A percentile compares a stretch with the other conserved stretches of the same genome.
Evolutionary conservation across 257 asterid genomes (phyloP).

Genomic region (Gentiana straminea): DNA sequence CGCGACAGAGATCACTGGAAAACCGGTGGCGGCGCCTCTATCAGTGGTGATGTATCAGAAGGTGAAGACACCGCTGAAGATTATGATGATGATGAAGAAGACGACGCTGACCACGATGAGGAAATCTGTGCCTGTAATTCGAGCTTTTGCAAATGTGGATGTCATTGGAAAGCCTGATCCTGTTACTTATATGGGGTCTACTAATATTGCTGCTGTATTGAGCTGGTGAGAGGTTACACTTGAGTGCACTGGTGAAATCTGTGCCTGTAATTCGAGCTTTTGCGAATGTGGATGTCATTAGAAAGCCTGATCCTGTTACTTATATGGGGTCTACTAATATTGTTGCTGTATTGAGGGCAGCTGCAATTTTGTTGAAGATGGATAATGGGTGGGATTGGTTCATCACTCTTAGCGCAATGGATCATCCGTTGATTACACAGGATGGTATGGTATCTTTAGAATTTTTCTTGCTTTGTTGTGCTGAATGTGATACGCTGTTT

Average conservation of each 20-base stretch:
- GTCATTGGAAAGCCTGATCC: constrained; percentile 98
- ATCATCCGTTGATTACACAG: constrained; percentile 87
- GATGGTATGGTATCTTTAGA: constrained; percentile 57
- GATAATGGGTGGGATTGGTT: constrained; percentile 96
- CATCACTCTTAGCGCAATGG: constrained; percentile 73
- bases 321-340: constrained; percentile 84
- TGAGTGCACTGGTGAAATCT: constrained; percentile 58
- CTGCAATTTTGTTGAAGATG: constrained; percentile 69
- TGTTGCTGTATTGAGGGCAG: constrained; percentile 79
- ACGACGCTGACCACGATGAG: too few species aligned
- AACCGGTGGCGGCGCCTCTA: too few species aligned
- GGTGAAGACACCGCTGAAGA: too few species aligned
- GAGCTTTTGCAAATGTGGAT: constrained; percentile 89
- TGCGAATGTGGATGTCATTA: constrained; percentile 90
- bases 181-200: constrained; percentile 82
- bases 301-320: constrained; percentile 92
- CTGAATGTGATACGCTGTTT: constrained; percentile 4
- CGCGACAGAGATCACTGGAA: too few species aligned
- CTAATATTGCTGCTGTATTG: constrained; percentile 68
- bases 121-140: constrained; percentile 65
- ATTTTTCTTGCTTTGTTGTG: constrained; percentile 3
- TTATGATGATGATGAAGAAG: too few species aligned
- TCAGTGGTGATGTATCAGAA: too few species aligned
- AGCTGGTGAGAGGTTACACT: constrained; percentile 73
- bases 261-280: constrained; percentile 69